Base-by-base conservation (phyloP, 1,284 basidiomycete genomes). In the Entoloma clypeatum region DNA sequence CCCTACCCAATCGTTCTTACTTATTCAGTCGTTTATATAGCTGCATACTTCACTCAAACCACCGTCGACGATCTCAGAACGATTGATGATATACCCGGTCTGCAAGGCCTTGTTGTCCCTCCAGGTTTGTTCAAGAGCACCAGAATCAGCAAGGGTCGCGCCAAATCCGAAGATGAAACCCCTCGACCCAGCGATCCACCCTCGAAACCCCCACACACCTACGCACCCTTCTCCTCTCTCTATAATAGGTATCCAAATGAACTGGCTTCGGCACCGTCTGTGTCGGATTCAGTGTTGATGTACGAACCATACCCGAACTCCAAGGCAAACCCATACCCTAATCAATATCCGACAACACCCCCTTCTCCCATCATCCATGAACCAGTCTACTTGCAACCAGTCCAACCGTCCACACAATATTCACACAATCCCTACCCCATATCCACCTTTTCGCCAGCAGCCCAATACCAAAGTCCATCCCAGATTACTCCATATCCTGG, bases 1-100 rank as follows among this genome's bases (percentile, higher is more conserved):
- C 29, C 42, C 37, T 43, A 34, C 43, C 28, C 36, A 48, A 48
- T 27, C 16, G 25, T 26, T 43, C 21, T 33, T 30, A 10, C 37
- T 21, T 38, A 8, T 43, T 26, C 39, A 44, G 38, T 49, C 38
- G 22, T 13, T 27, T 25, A 39, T 36, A 17, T 49, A 86, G 84
- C 83, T 52, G 83, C 85, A 4, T 87, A 87, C 61, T 87, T 86
- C 57, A 85, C 84, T 13, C 82, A 86, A 51, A 65, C 71, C 5
- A 81, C 81, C 4, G 75, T 84, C 18, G 79, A 84, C 56, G 66
- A 72, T 31, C 67, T 86, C 26, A 69, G 69, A 28, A 82, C 81
- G 2, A 71, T 87, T 34, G 80, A 86, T 49, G 75, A 81, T 51
- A 65, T 80, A 51, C 66, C 68, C 8, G 63, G 64, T 13, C 65